Conservation (phyloP, 164 flowering plant species). For the Pachysandra terminalis region DNA sequence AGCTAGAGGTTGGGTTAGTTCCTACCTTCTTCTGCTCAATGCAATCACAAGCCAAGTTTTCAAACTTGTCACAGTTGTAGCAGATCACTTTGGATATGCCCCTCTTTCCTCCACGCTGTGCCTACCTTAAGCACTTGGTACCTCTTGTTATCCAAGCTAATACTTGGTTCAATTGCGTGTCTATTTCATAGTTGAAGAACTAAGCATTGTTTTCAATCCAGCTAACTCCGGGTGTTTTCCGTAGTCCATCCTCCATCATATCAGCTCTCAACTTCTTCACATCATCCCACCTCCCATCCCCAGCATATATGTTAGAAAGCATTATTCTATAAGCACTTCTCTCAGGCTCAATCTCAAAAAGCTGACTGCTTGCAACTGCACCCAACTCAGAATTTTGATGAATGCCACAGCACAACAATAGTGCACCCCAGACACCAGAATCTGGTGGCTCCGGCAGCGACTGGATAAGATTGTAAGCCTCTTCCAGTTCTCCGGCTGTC, state of each 20-base stretch:
- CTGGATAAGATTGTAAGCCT: conserved; percentile 55
- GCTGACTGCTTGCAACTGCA: conserved; percentile 38
- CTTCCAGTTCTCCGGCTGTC: conserved; percentile 59
- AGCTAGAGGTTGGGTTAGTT: no score
- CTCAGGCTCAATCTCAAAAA: conserved; percentile 36
- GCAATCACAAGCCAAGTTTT: no score
- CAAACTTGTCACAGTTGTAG: no score
- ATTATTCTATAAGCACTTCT: conserved; percentile 55
- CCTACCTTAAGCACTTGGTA: no score
- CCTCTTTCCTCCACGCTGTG: no score
- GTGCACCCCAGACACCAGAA: conserved; percentile 80
- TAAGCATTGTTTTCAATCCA: conserved; percentile 27
- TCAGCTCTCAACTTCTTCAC: conserved; percentile 52
- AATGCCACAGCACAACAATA: conserved; percentile 63
- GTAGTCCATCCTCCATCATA: conserved; percentile 19
- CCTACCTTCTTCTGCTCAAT: no score
- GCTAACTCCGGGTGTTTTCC: conserved; percentile 62
- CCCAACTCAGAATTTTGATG: conserved; percentile 53
- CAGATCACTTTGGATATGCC: no score
- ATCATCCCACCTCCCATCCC: conserved; percentile 65
- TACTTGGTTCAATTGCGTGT: no score
- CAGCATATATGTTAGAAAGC: conserved; percentile 75
- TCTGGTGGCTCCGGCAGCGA: conserved; percentile 48
- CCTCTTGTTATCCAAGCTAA: no score
- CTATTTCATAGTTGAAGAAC: no score